These are phyloP conservation scores for Suillus americanus DNA, from an alignment of 768 basidiomycete species.

Conservation along the genomic window DNA sequence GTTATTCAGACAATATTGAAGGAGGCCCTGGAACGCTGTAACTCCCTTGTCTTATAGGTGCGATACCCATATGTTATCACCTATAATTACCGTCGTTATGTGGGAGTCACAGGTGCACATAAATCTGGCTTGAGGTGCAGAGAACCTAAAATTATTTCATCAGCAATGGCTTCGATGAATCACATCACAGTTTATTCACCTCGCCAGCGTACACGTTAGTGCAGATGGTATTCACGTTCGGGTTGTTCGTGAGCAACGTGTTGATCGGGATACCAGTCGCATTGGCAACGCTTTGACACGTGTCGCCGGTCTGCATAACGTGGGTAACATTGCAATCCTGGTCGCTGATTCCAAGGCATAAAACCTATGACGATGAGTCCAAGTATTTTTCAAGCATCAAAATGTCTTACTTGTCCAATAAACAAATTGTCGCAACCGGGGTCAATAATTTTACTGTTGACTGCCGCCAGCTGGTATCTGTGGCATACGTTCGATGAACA, in stretches of 20 bases:
- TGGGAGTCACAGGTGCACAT: no score
- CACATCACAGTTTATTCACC: constrained; percentile 34
- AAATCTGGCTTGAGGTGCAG: constrained; percentile 24
- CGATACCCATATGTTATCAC: no score
- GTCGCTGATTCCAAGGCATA: constrained; percentile 58
- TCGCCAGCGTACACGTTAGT: constrained; percentile 58
- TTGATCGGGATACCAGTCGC: constrained; percentile 42
- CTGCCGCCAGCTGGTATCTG: constrained; percentile 59
- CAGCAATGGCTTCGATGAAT: background rate
- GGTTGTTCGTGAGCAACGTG: constrained; percentile 61
- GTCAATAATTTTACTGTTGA: constrained; percentile 50
- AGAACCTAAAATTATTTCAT: constrained; percentile 19
- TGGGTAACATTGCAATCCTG: constrained; percentile 58
- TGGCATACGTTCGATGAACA: constrained; percentile 32
- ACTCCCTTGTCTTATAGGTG: no score
- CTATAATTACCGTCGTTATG: no score
- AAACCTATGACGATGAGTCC: constrained; percentile 23
- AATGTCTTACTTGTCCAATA: constrained; percentile 42
- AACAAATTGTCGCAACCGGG: constrained; percentile 55
- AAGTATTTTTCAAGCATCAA: background rate
- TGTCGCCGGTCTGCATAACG: constrained; percentile 48
- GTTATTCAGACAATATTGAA: no score
- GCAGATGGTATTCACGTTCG: constrained; percentile 53
- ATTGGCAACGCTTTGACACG: constrained; percentile 44
- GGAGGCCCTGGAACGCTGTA: no score